Evolutionary conservation across 2,329 filamentous ascomycete genomes (phyloP), one percentile per base, ranked within the genome.

Genomic region (Colletotrichum echinochloae): DNA sequence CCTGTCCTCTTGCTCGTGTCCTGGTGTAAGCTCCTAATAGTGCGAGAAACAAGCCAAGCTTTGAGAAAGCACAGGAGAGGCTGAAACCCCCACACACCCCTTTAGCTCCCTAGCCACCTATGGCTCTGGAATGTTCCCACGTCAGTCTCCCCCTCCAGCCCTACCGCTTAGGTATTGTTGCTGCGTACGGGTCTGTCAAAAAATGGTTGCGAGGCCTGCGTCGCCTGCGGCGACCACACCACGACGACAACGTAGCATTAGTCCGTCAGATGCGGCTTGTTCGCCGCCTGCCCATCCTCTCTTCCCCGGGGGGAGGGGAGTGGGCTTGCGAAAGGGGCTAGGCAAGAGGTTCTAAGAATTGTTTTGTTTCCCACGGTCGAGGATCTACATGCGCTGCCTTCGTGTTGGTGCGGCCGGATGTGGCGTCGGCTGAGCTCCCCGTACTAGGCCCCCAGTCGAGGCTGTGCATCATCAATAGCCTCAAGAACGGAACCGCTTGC

Each of bases 381-480:
- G 51, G 23, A 8, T 44, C 11, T 48, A 20, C 20, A 23, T 16
- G 9, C 44, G 16, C n/a, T 44, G 23, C 16, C 48, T 41, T 8
- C 14, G 11, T 35, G 46, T 37, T 46, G 28, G 11, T 23, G 28
- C 26, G 44, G 33, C 46, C 30, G 64, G 57, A 71, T 52, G 64
- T 68, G 64, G 68, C 65, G 54, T 52, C 46, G 46, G 64, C 37
- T 35, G 51, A 63, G 30, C 46, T 62, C 59, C 41, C 41, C 39
- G 35, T 60, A 56, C 46, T 37, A 48, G 23, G 41, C 28, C 2
- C 67, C 16, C 28, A 56, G 41, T 54, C 55, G 62, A 61, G 67
- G 67, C 67, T 70, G 56, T 67, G 63, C 62, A 57, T 39, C 37
- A 46, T 70, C 67, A 61, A 70, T 61, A 67, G 44, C 56, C 56